Evolutionary conservation across 805 yeast genomes (phyloP).

Genomic region (Debaryomyces tyrocola): DNA sequence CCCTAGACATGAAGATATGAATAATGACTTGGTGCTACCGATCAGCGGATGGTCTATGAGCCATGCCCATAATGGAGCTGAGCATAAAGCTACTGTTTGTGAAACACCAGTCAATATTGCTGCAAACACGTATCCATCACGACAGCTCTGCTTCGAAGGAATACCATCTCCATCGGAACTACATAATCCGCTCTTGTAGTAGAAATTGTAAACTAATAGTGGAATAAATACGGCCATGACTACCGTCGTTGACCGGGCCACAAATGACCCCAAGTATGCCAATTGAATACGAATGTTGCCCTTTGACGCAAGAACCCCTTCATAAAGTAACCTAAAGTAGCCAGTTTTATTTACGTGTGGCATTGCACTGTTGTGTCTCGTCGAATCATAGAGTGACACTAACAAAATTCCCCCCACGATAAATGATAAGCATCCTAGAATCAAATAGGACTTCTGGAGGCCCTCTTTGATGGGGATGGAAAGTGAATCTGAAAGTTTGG

Average conservation of each 20-base stretch:
- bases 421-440: conserved; percentile 47
- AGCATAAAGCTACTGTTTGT: conserved; percentile 54
- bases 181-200: conserved; percentile 52
- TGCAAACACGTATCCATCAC: conserved; percentile 62
- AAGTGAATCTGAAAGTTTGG: conserved; percentile 39
- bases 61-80: conserved; percentile 65
- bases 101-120: conserved; percentile 72
- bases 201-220: conserved; percentile 58
- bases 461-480: conserved; percentile 41
- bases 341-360: conserved; percentile 11
- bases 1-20: conserved; percentile 45
- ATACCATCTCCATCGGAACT: conserved; percentile 14
- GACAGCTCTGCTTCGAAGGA: conserved; percentile 43
- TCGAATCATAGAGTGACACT: conserved; percentile 44
- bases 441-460: conserved; percentile 47
- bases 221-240: conserved; percentile 63
- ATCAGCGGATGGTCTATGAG: conserved; percentile 44
- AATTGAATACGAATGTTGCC: conserved; percentile 48
- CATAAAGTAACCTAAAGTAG: conserved; percentile 42
- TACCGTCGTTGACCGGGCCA: conserved; percentile 64
- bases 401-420: conserved; percentile 38
- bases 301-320: conserved; percentile 50
- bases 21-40: conserved; percentile 28
- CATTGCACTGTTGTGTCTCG: not conserved
- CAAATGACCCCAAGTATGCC: conserved; percentile 62